These are phyloP conservation scores for Phytophthora fragariaefolia DNA, from an alignment of 352 stramenopile genomes.

Conservation along the genomic window DNA sequence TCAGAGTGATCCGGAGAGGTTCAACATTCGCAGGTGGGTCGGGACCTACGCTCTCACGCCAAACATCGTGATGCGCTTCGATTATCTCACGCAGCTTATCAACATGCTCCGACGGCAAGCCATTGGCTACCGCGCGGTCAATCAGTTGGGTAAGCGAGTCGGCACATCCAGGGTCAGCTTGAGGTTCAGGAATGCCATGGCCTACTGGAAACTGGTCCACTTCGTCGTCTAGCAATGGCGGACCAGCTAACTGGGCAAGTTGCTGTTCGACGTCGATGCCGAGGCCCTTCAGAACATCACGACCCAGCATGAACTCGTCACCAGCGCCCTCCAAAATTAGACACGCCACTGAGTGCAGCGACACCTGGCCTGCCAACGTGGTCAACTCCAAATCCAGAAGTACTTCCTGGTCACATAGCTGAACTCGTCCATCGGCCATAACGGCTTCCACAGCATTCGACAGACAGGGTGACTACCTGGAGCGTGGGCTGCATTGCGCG, in stretches of 20 bases:
- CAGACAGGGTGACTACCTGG: neutral
- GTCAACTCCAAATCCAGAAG: neutral
- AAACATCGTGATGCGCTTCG: neutral
- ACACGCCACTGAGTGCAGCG: neutral
- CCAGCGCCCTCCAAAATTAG: neutral
- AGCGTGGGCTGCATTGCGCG: neutral
- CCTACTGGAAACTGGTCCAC: conserved; percentile 11
- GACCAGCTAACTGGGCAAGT: conserved; percentile 1
- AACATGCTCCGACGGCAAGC: neutral
- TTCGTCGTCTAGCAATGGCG: neutral
- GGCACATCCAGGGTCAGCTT: neutral
- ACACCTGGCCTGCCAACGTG: neutral
- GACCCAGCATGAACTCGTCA: conserved; percentile 10
- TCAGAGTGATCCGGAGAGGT: neutral
- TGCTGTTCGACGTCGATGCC: conserved; percentile 13
- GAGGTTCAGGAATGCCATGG: neutral
- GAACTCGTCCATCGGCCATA: neutral
- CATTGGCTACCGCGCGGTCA: neutral
- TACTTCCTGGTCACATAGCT: neutral
- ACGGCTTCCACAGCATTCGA: neutral
- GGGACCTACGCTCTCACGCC: neutral
- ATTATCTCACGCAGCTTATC: neutral
- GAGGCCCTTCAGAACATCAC: conserved; percentile 2
- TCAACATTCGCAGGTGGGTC: neutral
- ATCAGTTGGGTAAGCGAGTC: neutral